Evolutionary conservation across 768 basidiomycete genomes (phyloP).

Genomic region (Russula dissimulans): DNA sequence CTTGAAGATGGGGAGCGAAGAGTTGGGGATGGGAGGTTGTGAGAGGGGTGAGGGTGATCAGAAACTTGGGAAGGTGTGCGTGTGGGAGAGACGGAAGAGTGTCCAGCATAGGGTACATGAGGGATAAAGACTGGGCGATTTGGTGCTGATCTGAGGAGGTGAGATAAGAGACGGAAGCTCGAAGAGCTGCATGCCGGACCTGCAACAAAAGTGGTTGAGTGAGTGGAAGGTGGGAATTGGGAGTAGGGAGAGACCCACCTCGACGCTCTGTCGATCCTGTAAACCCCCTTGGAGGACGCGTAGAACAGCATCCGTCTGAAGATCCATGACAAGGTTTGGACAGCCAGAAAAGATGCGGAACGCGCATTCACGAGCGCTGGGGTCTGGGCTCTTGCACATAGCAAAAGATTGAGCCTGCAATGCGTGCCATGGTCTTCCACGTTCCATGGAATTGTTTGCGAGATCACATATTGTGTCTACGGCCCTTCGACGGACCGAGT

Average conservation of each 20-base stretch:
- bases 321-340: slow-evolving; percentile 67
- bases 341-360: slow-evolving; percentile 66
- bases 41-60: slow-evolving; percentile 62
- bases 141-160: slow-evolving; percentile 51
- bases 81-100: slow-evolving; percentile 54
- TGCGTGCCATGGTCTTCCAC: slow-evolving; percentile 76
- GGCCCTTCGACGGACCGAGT: slow-evolving; percentile 55
- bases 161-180: slow-evolving; percentile 62
- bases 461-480: slow-evolving; percentile 72
- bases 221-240: neutral
- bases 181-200: slow-evolving; percentile 67
- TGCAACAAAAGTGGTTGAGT: slow-evolving; percentile 22
- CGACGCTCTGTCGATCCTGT: slow-evolving; percentile 54
- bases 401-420: slow-evolving; percentile 62
- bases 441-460: slow-evolving; percentile 62
- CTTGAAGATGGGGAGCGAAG: slow-evolving; percentile 65
- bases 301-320: slow-evolving; percentile 62
- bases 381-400: slow-evolving; percentile 41
- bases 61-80: slow-evolving; percentile 51
- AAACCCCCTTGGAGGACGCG: slow-evolving; percentile 59
- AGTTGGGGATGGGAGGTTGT: slow-evolving; percentile 56
- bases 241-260: slow-evolving; percentile 34
- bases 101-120: slow-evolving; percentile 67
- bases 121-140: slow-evolving; percentile 47
- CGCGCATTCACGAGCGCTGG: slow-evolving; percentile 33